Evolutionary conservation across 352 stramenopile species (phyloP).

Genomic region (Phytophthora hibernalis): DNA sequence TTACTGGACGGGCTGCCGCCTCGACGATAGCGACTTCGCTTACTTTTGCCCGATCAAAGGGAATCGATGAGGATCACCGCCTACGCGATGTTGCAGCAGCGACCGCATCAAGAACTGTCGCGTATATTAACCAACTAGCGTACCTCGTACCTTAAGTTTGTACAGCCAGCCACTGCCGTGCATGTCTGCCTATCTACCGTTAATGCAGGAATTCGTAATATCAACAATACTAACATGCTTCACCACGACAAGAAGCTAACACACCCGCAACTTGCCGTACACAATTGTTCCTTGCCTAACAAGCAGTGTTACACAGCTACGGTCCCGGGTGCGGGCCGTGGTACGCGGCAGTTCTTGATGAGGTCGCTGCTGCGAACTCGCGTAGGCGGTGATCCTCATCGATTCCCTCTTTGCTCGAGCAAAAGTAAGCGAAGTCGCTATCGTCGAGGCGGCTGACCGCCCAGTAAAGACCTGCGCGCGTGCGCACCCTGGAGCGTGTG

Average conservation of each 20-base stretch:
- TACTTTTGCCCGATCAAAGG: not conserved
- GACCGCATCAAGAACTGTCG: not conserved
- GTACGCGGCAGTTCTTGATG: not conserved
- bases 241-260: no score
- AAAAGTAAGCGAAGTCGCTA: not conserved
- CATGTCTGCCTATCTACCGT: no score
- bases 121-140: not conserved
- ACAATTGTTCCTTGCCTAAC: no score
- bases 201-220: no score
- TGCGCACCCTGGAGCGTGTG: conserved; percentile 16
- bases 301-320: no score
- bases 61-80: not conserved
- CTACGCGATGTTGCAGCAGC: not conserved
- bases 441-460: conserved; percentile 3
- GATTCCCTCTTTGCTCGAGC: not conserved
- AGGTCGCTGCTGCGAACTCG: not conserved
- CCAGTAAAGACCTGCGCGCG: conserved; percentile 15
- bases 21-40: not conserved
- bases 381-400: not conserved
- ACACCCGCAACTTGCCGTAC: no score
- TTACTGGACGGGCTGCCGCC: conserved; percentile 16
- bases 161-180: no score
- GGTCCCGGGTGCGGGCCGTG: no score
- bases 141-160: no score
- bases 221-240: no score